Evolutionary conservation across 768 basidiomycete species (phyloP).

Genomic region (Rhodotorula paludigena): DNA sequence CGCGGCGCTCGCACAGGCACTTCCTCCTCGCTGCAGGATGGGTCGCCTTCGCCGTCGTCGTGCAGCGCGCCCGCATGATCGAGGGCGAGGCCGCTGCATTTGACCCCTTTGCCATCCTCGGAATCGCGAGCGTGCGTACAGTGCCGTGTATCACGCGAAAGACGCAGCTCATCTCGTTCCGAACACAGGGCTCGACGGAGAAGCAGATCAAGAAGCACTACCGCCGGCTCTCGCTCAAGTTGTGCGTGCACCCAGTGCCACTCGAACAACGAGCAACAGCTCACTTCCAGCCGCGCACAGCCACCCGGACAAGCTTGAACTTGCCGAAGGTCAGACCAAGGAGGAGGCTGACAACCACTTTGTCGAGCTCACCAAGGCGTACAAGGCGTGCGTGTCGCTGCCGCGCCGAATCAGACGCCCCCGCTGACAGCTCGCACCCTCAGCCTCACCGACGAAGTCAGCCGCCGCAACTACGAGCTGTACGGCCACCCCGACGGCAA

Average conservation of each 20-base stretch:
- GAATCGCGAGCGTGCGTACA: constrained; percentile 61
- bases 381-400: constrained; percentile 67
- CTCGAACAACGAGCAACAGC: neutral
- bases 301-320: constrained; percentile 93
- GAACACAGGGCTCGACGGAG: constrained; percentile 67
- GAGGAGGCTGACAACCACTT: constrained; percentile 82
- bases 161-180: too few relatives aligned
- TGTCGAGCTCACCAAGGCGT: constrained; percentile 92
- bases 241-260: constrained; percentile 53
- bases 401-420: neutral
- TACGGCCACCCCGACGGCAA: constrained; percentile 95
- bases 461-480: constrained; percentile 78
- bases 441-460: constrained; percentile 85
- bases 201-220: constrained; percentile 94
- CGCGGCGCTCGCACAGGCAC: constrained; percentile 48
- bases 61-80: constrained; percentile 41
- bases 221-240: constrained; percentile 81
- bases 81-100: constrained; percentile 67
- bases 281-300: constrained; percentile 49
- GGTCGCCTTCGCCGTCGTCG: constrained; percentile 27
- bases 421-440: neutral
- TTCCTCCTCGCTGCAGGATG: constrained; percentile 46
- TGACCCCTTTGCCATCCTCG: constrained; percentile 90
- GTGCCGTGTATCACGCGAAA: too few relatives aligned
- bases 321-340: constrained; percentile 71